phyloP scores from a whole-genome alignment of 176 grass and related monocot species.

The Oryza longistaminata region DNA sequence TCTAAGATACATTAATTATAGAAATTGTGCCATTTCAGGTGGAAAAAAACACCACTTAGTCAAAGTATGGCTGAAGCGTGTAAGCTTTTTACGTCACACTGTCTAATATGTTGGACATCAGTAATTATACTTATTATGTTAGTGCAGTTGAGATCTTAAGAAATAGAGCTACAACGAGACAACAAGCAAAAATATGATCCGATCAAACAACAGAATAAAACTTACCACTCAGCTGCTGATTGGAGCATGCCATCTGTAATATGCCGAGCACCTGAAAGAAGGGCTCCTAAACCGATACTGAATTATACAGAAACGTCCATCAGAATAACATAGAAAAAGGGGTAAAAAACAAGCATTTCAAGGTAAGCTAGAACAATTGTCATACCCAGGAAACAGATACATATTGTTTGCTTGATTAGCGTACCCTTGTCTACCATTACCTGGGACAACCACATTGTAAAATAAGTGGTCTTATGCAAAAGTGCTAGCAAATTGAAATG shows the following conservation, averaged over 20 bases:
- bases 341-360: neutral
- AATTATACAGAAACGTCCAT: slow-evolving; percentile 43
- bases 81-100: slow-evolving; percentile 5
- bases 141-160: neutral
- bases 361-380: slow-evolving; percentile 17
- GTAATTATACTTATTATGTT: neutral
- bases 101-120: neutral
- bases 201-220: slow-evolving; percentile 22
- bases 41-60: slow-evolving; percentile 14
- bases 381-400: slow-evolving; percentile 99
- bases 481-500: slow-evolving; percentile 10
- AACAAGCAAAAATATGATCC: slow-evolving; percentile 23
- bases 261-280: slow-evolving; percentile 85
- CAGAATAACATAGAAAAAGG: slow-evolving; percentile 26
- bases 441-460: slow-evolving; percentile 41
- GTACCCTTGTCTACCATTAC: slow-evolving; percentile 63
- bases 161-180: neutral
- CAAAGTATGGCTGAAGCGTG: neutral
- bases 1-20: neutral
- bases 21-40: neutral
- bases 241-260: slow-evolving; percentile 96
- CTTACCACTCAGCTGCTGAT: slow-evolving; percentile 91
- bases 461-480: slow-evolving; percentile 12
- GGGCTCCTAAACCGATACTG: slow-evolving; percentile 95
- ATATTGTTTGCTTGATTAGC: slow-evolving; percentile 99